Conservation (phyloP, 2,329 filamentous ascomycete genomes). For the Aspergillus sp. region DNA sequence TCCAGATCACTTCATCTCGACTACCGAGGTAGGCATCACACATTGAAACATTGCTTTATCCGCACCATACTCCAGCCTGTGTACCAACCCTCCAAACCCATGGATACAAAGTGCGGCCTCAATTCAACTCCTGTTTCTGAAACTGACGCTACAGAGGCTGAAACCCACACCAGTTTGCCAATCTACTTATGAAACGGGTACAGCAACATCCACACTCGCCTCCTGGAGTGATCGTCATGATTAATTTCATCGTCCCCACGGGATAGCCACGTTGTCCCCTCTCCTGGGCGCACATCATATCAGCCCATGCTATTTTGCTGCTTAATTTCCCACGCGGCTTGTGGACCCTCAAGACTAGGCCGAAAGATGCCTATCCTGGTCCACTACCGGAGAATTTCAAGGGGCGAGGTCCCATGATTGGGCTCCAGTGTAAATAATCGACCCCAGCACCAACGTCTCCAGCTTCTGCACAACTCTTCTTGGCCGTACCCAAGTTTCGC, state of each 20-base stretch:
- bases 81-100: too few relatives aligned
- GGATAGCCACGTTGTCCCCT: neutral
- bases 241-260: neutral
- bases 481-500: neutral
- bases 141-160: too few relatives aligned
- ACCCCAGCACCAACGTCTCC: neutral
- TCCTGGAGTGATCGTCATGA: neutral
- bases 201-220: neutral
- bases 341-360: neutral
- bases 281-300: neutral
- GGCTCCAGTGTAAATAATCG: neutral
- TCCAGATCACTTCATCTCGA: too few relatives aligned
- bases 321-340: constrained; percentile 1
- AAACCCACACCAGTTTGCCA: too few relatives aligned
- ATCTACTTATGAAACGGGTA: too few relatives aligned
- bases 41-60: too few relatives aligned
- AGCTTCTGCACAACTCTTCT: neutral
- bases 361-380: neutral
- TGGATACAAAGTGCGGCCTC: too few relatives aligned
- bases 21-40: too few relatives aligned
- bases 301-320: neutral
- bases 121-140: too few relatives aligned
- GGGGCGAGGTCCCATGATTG: neutral
- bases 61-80: too few relatives aligned
- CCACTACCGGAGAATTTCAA: too few relatives aligned